Evolutionary conservation across 192 early-diverging fungal genomes (phyloP).

Genomic region (Pilaira anomala): DNA sequence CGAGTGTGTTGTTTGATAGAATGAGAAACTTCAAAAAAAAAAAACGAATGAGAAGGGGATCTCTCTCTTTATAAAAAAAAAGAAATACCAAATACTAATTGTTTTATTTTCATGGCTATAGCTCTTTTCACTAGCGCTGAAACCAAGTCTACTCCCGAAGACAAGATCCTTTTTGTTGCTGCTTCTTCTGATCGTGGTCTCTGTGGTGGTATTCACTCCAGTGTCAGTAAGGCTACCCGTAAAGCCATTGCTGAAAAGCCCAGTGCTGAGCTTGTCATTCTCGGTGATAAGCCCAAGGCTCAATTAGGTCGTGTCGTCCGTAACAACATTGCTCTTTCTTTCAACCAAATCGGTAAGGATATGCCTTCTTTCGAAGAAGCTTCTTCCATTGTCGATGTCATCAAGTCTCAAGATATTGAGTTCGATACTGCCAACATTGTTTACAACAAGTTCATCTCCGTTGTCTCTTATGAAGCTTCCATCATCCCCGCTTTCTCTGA

Average conservation of each 20-base stretch:
- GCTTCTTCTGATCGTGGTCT: slow-evolving; percentile 96
- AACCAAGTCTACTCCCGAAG: slow-evolving; percentile 59
- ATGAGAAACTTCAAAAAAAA: neutral
- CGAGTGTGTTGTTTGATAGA: too few species aligned
- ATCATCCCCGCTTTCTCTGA: slow-evolving; percentile 62
- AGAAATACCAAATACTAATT: neutral
- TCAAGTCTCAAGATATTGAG: slow-evolving; percentile 59
- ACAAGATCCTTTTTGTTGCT: slow-evolving; percentile 72
- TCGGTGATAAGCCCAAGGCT: slow-evolving; percentile 93
- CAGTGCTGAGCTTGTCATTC: slow-evolving; percentile 60
- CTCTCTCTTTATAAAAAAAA: neutral
- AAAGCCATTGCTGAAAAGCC: slow-evolving; percentile 55
- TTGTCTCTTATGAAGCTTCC: slow-evolving; percentile 88
- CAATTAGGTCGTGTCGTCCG: slow-evolving; percentile 81
- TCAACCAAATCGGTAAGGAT: slow-evolving; percentile 90
- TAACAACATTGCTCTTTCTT: slow-evolving; percentile 76
- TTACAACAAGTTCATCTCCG: slow-evolving; percentile 94
- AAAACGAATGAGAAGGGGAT: neutral
- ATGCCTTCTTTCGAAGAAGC: slow-evolving; percentile 89
- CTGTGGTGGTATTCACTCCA: slow-evolving; percentile 98
- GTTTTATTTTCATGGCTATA: slow-evolving; percentile 25
- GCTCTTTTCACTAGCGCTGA: slow-evolving; percentile 75
- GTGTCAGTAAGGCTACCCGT: slow-evolving; percentile 82
- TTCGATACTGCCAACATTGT: slow-evolving; percentile 76
- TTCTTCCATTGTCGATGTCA: slow-evolving; percentile 73